phyloP scores from a whole-genome alignment of 768 basidiomycete genomes.

The Kwoniella pini region DNA sequence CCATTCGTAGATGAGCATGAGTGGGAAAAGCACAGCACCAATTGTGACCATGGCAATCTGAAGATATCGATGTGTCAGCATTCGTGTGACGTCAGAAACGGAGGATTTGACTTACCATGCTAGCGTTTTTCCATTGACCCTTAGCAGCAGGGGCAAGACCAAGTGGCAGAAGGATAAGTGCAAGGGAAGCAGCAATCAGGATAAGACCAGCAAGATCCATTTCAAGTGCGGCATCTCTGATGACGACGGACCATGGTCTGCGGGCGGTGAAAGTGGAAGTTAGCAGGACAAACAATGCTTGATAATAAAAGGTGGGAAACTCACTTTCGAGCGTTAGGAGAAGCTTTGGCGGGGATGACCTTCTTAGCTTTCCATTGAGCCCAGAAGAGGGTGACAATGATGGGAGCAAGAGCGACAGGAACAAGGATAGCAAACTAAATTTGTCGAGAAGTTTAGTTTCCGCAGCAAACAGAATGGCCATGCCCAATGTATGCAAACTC shows the following conservation, averaged over 20 bases:
- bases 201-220: constrained; percentile 52
- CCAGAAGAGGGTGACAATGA: constrained; percentile 54
- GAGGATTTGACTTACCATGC: constrained; percentile 35
- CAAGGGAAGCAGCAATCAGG: constrained; percentile 51
- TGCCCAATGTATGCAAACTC: too few species aligned
- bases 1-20: constrained; percentile 55
- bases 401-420: constrained; percentile 50
- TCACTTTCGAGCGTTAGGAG: constrained; percentile 9
- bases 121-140: constrained; percentile 48
- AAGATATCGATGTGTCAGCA: not conserved
- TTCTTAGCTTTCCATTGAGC: constrained; percentile 50
- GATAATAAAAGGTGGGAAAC: not conserved
- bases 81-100: not conserved
- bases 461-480: too few species aligned
- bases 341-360: constrained; percentile 5
- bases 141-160: constrained; percentile 42
- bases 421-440: constrained; percentile 51
- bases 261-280: not conserved
- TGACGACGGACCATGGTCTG: constrained; percentile 3
- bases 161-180: constrained; percentile 53
- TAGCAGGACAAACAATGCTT: not conserved
- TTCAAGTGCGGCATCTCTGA: constrained; percentile 32
- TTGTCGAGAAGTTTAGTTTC: too few species aligned
- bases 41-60: constrained; percentile 55
- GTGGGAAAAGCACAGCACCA: constrained; percentile 44